Evolutionary conservation across 495 filamentous ascomycete genomes (phyloP), one percentile per base, ranked within the genome.

Genomic region (Penicillium arizonense): DNA sequence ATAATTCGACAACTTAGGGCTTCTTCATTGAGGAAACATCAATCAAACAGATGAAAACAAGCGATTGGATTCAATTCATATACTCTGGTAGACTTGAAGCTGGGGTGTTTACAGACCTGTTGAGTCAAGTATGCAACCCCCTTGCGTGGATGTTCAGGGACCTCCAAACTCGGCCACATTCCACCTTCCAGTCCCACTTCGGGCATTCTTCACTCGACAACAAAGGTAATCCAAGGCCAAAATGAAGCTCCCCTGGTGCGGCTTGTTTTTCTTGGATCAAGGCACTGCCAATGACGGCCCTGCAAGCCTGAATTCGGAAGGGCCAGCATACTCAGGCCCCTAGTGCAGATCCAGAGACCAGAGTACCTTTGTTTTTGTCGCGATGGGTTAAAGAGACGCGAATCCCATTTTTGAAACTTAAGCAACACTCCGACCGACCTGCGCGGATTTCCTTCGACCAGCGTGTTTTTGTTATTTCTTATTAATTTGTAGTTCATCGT

Each of bases 301-400:
- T 11, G 35, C 23, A 18, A 35, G 5, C 20, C 24, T 50, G 32
- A 39, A 41, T 36, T 16, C 47, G 36, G 10, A 37, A 43, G 24
- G 30, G 37, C 42, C 21, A 60, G 49, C 59, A 63, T 56, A 47
- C 51, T 32, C 44, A 43, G 30, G 40, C 51, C 57, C 63, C 63
- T 61, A 32, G 50, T 26, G 57, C 30, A 56, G 63, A 63, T 66
- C 60, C 8, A 10, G 9, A 4, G 11, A 52, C 20, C 23, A 1
- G 12, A 34, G 13, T 5, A 16, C n/a, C 16, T 32, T 47, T 47
- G 44, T 47, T 53, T n/a, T 38, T 7, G 2, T 53, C 14, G 39
- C 10, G 28, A 32, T 28, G 9, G 7, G 5, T 47, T 50, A 34
- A 65, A 63, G 55, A 49, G 44, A 39, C 43, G 38, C 6, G 0